Conservation (phyloP, 257 asterid genomes). For the Parsonsia alboflavescens region DNA sequence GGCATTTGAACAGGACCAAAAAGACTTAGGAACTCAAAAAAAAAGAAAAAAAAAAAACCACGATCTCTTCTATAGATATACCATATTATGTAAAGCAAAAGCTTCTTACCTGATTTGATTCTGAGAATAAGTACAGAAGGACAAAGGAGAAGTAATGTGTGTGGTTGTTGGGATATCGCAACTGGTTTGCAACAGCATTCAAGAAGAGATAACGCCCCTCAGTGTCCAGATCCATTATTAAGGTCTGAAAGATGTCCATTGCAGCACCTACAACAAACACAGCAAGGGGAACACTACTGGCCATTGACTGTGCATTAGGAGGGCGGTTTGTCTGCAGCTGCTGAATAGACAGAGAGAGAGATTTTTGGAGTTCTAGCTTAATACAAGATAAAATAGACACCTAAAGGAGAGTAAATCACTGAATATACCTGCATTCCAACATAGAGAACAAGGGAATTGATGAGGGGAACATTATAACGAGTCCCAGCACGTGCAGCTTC, state of each 20-base stretch:
- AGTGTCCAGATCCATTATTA: conserved; percentile 77
- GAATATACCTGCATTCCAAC: conserved; percentile 76
- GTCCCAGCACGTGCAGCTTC: conserved; percentile 83
- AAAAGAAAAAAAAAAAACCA: not conserved
- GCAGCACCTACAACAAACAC: conserved; percentile 78
- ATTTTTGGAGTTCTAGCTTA: not conserved
- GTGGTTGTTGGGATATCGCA: conserved; percentile 96
- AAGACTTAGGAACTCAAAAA: not conserved
- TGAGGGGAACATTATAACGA: conserved; percentile 83
- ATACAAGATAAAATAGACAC: not conserved
- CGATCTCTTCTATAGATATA: not conserved
- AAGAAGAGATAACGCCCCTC: conserved; percentile 96
- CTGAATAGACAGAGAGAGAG: conserved; percentile 56
- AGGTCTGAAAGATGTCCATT: conserved; percentile 72
- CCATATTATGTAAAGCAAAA: not conserved
- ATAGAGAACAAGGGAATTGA: conserved; percentile 89
- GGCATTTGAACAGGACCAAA: not conserved
- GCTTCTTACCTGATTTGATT: conserved; percentile 65
- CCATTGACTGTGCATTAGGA: conserved; percentile 63
- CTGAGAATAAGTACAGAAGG: conserved; percentile 76
- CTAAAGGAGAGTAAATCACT: not conserved
- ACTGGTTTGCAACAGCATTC: conserved; percentile 91
- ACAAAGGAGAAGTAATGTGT: conserved; percentile 91
- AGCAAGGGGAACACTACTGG: conserved; percentile 44
- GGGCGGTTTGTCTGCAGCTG: conserved; percentile 72